A percentile compares a stretch with the other conserved stretches of the same genome.
Evolutionary conservation across 2,329 filamentous ascomycete species (phyloP).

Genomic region (Cytospora chrysosperma): DNA sequence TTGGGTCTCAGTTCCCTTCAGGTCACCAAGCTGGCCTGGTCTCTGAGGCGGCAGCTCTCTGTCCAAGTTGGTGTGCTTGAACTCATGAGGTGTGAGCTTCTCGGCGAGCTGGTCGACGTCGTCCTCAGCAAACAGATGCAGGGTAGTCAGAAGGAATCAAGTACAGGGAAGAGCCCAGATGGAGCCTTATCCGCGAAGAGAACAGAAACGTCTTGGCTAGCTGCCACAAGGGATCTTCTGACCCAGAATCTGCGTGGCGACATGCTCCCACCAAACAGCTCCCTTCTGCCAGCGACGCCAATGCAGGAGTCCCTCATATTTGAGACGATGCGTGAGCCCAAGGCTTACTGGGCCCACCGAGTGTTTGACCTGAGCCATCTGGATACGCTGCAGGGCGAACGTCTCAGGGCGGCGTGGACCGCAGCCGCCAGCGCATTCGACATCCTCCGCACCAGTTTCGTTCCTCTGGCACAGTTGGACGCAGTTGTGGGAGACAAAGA

Average conservation of each 20-base stretch:
- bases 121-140: conserved; percentile 16
- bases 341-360: conserved; percentile 41
- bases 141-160: not conserved
- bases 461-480: conserved; percentile 30
- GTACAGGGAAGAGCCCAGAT: not conserved
- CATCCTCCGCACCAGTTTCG: conserved; percentile 38
- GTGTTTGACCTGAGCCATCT: conserved; percentile 34
- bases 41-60: conserved; percentile 24
- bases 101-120: conserved; percentile 28
- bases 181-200: not conserved
- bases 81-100: conserved; percentile 28
- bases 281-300: conserved; percentile 33
- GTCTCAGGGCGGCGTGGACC: conserved; percentile 36
- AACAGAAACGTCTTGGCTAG: conserved; percentile 22
- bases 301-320: conserved; percentile 40
- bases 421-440: conserved; percentile 32
- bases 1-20: conserved; percentile 30
- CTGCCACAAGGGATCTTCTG: conserved; percentile 17
- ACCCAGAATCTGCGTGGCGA: conserved; percentile 24
- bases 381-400: conserved; percentile 29
- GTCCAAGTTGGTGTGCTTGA: conserved; percentile 28
- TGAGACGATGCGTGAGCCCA: conserved; percentile 38
- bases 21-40: conserved; percentile 29
- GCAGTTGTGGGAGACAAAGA: not conserved
- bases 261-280: conserved; percentile 20